Evolutionary conservation across 192 early-diverging fungal species (phyloP).

Genomic region (Gorgonomyces haynaldii): DNA sequence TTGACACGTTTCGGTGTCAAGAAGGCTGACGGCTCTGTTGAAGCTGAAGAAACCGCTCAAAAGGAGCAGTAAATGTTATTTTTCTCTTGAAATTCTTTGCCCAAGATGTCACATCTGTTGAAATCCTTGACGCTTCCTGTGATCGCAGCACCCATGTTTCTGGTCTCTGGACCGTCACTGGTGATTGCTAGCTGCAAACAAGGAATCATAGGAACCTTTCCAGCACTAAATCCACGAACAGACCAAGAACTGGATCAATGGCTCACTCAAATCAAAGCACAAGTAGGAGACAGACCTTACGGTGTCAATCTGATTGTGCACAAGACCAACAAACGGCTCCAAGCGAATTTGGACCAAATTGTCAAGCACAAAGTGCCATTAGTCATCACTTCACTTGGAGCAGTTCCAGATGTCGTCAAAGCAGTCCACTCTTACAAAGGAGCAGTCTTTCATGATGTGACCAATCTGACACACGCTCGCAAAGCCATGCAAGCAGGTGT

Average conservation of each 20-base stretch:
- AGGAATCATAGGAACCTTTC: conserved; percentile 20
- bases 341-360: conserved; percentile 10
- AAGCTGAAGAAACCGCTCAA: neutral
- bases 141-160: conserved; percentile 20
- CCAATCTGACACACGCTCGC: conserved; percentile 14
- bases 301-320: conserved; percentile 24
- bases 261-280: conserved; percentile 9
- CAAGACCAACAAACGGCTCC: conserved; percentile 18
- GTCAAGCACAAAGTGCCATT: conserved; percentile 15
- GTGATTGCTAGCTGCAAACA: conserved; percentile 11
- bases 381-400: conserved; percentile 21
- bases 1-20: conserved; percentile 22
- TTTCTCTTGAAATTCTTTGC: neutral
- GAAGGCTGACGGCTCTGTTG: neutral
- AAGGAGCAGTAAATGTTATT: neutral
- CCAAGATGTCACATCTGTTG: neutral
- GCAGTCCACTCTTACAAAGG: conserved; percentile 17
- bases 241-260: conserved; percentile 11
- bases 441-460: conserved; percentile 19
- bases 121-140: conserved; percentile 11
- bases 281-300: conserved; percentile 2
- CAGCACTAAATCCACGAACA: conserved; percentile 18
- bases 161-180: conserved; percentile 14
- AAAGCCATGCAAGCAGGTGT: conserved; percentile 19
- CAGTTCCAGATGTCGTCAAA: conserved; percentile 15